Base-by-base conservation (phyloP, 2,329 filamentous ascomycete species). In the Juglanconis oblonga region DNA sequence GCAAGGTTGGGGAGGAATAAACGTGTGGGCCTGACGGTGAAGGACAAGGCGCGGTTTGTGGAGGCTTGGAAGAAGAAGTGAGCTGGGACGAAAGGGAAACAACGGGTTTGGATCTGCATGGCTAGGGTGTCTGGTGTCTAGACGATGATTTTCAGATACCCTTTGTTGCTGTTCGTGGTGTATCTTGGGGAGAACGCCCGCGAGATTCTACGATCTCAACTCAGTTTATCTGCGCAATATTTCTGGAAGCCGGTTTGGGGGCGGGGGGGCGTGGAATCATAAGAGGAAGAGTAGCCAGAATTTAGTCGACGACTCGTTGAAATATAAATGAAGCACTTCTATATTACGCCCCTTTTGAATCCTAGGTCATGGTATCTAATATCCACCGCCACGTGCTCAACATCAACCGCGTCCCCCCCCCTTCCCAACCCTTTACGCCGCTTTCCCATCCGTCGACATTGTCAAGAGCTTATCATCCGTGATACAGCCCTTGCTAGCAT, bases 1-100 rank as follows among this genome's bases (percentile, higher is more conserved):
- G 92, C 95, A n/a, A 79, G 94, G 56, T 74, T 99, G 56, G 91
- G 93, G 1, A 81, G 95, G 62, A 93, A 95, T 44, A 96, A 96
- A 79, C 83, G 94, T 58, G 92, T 99, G 1, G 92, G 90, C 0
- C 73, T 99, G 65, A 92, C 91, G 0, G 81, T 96, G 58, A 79
- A 82, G 67, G 92, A 98, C 63, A 99, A 99, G 79, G 78, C 81
- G 31, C 85, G 87, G 5, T 99, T 99, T 74, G 81, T 96, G 33
- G 82, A 87, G 57, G 87, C 87, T 35, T 94, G 81, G 74, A 74
- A 71, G 8, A 77, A 76, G 49, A 61, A 54, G 13, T 63, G 44
- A 76, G 74, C 52, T 75, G 71, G 69, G 69, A 67, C 57, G 76
- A 64, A 70, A 57, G 50, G 38, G 52, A 5, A 29, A 33, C 3